Evolutionary conservation across 345 rosid genomes (phyloP).

Genomic region (Populus alba): DNA sequence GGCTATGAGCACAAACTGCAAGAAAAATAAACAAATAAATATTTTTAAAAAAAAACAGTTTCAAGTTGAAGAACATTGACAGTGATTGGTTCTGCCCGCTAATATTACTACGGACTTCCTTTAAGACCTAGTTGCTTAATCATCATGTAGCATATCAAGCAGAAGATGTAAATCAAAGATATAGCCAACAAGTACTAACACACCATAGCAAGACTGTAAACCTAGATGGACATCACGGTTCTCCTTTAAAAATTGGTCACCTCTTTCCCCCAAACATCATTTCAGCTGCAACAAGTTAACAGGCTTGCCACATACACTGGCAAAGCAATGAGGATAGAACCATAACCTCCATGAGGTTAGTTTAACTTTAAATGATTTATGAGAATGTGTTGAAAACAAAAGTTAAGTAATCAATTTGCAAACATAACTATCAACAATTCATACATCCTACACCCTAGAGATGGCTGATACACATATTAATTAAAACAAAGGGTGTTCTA

Average conservation of each 20-base stretch:
- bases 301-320: background rate
- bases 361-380: background rate
- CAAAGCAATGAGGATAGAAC: background rate
- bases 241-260: background rate
- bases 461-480: background rate
- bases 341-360: background rate
- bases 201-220: background rate
- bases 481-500: background rate
- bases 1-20: background rate
- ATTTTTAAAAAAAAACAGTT: background rate
- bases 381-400: background rate
- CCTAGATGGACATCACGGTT: background rate
- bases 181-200: background rate
- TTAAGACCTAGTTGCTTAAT: background rate
- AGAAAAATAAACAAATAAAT: too few species aligned
- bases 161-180: background rate
- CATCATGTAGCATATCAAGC: background rate
- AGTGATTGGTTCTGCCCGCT: background rate
- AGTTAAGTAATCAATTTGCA: background rate
- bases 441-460: background rate
- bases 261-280: background rate
- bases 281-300: background rate
- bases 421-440: background rate
- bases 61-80: background rate
- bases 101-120: background rate